These are phyloP conservation scores for Thalassiosira hispida DNA, from an alignment of 352 stramenopile species.

Conservation along the genomic window DNA sequence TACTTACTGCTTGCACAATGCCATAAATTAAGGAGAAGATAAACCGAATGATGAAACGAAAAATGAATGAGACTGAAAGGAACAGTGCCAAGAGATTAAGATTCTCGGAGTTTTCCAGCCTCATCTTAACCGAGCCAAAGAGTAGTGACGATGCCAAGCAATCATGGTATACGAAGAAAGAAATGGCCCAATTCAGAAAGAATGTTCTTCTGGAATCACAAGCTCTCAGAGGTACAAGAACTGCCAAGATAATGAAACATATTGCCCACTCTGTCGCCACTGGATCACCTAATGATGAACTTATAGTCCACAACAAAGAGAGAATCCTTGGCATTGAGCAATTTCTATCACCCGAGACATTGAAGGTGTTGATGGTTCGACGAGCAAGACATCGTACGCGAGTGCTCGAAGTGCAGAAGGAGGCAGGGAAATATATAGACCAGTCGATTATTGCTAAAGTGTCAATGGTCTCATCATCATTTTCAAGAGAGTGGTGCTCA, in stretches of 20 bases:
- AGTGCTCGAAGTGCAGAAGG: conserved; percentile 1
- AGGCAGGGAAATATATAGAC: not conserved
- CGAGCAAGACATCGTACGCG: not conserved
- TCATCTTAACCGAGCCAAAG: conserved; percentile 3
- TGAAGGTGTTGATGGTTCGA: not conserved
- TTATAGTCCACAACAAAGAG: not conserved
- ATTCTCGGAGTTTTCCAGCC: conserved; percentile 14
- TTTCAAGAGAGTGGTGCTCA: conserved; percentile 6
- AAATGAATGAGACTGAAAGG: not conserved
- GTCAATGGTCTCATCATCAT: conserved; percentile 1
- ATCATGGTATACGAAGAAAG: conserved; percentile 7
- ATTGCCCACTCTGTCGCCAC: not conserved
- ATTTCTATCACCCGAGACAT: conserved; percentile 9
- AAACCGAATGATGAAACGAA: too few relatives aligned
- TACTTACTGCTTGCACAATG: too few relatives aligned
- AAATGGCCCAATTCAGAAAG: conserved; percentile 24
- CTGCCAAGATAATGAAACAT: conserved; percentile 14
- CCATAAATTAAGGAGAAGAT: too few relatives aligned
- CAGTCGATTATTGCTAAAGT: not conserved
- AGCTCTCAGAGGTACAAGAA: conserved; percentile 2
- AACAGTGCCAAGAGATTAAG: not conserved
- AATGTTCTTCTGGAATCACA: not conserved
- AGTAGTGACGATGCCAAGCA: not conserved
- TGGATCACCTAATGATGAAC: not conserved
- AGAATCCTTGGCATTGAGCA: conserved; percentile 4